phyloP scores from a whole-genome alignment of 495 filamentous ascomycete species.

The Chaetomium tenue region DNA sequence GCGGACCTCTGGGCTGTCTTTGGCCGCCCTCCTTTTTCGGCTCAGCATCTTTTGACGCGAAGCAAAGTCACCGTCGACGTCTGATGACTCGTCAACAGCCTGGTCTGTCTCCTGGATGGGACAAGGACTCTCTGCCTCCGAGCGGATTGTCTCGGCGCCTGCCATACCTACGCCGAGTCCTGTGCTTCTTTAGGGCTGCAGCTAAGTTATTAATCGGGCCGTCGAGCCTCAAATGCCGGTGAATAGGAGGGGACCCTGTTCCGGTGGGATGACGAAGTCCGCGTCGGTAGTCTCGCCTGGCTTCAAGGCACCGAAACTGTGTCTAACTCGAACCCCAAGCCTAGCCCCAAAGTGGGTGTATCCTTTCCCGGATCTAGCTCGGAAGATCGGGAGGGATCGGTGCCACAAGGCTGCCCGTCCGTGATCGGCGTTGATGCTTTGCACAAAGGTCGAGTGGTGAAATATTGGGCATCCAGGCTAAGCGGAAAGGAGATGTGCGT shows the following conservation, averaged over 20 bases:
- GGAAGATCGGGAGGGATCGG: not conserved
- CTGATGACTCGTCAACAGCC: constrained; percentile 38
- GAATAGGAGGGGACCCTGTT: too few species aligned
- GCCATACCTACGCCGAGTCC: constrained; percentile 11
- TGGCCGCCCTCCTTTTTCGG: constrained; percentile 34
- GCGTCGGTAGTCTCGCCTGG: not conserved
- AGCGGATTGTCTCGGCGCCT: constrained; percentile 1
- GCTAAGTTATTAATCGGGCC: constrained; percentile 1
- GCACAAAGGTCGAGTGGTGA: not conserved
- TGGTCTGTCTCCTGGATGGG: constrained; percentile 18
- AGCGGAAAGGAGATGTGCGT: not conserved
- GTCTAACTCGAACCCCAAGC: too few species aligned
- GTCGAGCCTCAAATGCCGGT: not conserved
- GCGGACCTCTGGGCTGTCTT: constrained; percentile 30
- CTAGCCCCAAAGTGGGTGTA: not conserved
- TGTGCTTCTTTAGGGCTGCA: not conserved
- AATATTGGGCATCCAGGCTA: constrained; percentile 4
- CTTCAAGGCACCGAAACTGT: too few species aligned
- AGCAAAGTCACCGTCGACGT: constrained; percentile 40
- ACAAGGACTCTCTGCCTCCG: constrained; percentile 3
- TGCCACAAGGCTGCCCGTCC: constrained; percentile 10
- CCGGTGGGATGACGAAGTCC: not conserved
- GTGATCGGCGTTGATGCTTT: not conserved
- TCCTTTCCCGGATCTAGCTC: not conserved
- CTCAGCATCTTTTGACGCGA: constrained; percentile 32